Evolutionary conservation across 2,329 filamentous ascomycete species (phyloP).

Genomic region (Cryphonectria naterciae): DNA sequence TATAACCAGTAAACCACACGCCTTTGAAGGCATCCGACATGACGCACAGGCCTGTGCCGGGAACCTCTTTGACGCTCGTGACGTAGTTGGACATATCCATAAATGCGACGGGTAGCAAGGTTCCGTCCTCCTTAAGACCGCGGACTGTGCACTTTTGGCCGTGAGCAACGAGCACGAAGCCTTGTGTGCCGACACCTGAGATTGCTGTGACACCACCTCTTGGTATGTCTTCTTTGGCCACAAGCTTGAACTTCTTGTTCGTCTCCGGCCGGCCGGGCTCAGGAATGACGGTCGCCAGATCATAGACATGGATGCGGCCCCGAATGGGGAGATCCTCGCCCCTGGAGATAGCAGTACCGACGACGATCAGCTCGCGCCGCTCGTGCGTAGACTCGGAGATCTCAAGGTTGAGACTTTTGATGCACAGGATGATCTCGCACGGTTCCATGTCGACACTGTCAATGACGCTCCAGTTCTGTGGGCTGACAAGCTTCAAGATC

Average conservation of each 20-base stretch:
- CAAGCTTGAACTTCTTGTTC: conserved; percentile 79
- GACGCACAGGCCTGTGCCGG: conserved; percentile 81
- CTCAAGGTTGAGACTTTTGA: conserved; percentile 84
- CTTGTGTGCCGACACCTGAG: conserved; percentile 82
- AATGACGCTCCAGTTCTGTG: conserved; percentile 76
- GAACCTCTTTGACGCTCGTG: conserved; percentile 80
- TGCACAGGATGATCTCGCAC: conserved; percentile 77
- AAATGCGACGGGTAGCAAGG: conserved; percentile 90
- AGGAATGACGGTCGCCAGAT: conserved; percentile 89
- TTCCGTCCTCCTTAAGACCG: conserved; percentile 93
- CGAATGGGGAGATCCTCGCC: conserved; percentile 89
- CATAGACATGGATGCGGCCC: conserved; percentile 86
- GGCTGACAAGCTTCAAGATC: conserved; percentile 77
- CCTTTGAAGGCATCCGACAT: conserved; percentile 92
- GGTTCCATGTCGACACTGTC: conserved; percentile 75
- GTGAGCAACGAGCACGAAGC: conserved; percentile 86
- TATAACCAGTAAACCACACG: conserved; percentile 94
- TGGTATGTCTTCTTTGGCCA: conserved; percentile 88
- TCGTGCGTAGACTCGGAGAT: conserved; percentile 90
- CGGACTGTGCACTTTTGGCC: conserved; percentile 98
- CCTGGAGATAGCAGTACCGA: conserved; percentile 83
- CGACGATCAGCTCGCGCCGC: conserved; percentile 77
- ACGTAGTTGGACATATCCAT: conserved; percentile 98
- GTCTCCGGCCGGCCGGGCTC: conserved; percentile 85
- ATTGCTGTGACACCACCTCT: conserved; percentile 89